Percentiles rank a stretch among this genome's conserved stretches.
phyloP scores from a whole-genome alignment of 2,329 filamentous ascomycete genomes.

The Ophiosphaerella narmari region DNA sequence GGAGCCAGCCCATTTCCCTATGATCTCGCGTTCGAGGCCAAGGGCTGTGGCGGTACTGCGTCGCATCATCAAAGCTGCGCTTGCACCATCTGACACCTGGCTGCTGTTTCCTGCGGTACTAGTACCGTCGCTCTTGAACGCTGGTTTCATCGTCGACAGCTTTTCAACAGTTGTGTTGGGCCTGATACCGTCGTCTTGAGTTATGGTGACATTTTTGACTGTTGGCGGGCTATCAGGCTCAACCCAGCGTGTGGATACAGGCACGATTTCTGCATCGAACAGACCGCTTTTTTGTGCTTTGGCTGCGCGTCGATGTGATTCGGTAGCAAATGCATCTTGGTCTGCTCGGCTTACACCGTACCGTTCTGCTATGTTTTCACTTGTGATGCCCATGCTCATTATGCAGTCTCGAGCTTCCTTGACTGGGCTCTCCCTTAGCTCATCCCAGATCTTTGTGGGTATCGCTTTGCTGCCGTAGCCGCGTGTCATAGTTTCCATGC shows the following conservation, averaged over 20 bases:
- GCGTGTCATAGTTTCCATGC: constrained; percentile 95
- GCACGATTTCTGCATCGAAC: constrained; percentile 80
- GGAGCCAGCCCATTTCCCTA: constrained; percentile 81
- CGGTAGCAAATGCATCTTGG: constrained; percentile 81
- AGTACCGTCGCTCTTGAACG: constrained; percentile 74
- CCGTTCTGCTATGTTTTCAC: constrained; percentile 81
- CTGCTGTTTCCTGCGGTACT: constrained; percentile 85
- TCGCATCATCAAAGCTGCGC: constrained; percentile 81
- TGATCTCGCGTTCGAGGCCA: constrained; percentile 70
- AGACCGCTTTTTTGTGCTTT: constrained; percentile 69
- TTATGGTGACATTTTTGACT: constrained; percentile 67
- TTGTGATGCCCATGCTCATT: constrained; percentile 92
- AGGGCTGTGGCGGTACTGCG: constrained; percentile 76
- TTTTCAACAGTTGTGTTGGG: constrained; percentile 69
- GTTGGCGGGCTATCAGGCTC: constrained; percentile 60
- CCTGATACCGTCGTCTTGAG: constrained; percentile 82
- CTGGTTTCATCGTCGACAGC: constrained; percentile 80
- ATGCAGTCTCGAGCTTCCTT: constrained; percentile 82
- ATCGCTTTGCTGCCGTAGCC: constrained; percentile 90
- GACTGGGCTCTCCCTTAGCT: constrained; percentile 65
- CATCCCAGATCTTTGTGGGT: constrained; percentile 78
- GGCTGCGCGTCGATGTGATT: constrained; percentile 74
- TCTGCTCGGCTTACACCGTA: constrained; percentile 75
- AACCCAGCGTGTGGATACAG: constrained; percentile 72
- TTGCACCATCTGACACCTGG: constrained; percentile 88